Conservation (phyloP, 805 yeast species). For the Schizosaccharomyces pombe region DNA sequence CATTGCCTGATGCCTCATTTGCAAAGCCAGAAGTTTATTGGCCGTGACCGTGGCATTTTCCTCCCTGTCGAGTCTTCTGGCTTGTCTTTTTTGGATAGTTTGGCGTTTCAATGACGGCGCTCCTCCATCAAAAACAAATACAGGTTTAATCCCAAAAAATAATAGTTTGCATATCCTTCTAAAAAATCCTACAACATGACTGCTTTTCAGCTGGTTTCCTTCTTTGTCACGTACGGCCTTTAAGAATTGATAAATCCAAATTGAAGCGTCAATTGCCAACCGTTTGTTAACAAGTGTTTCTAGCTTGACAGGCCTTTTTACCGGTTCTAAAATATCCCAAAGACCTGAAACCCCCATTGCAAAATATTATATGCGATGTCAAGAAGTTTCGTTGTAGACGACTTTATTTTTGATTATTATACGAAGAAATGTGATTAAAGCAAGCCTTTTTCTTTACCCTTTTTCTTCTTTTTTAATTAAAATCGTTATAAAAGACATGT, state of each 20-base stretch:
- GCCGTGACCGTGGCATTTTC: constrained; percentile 58
- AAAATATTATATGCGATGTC: too few relatives aligned
- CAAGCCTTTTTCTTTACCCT: too few relatives aligned
- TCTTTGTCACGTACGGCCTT: constrained; percentile 78
- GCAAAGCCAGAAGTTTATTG: constrained; percentile 45
- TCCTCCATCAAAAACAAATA: constrained; percentile 89
- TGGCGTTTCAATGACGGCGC: constrained; percentile 64
- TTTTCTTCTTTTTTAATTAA: too few relatives aligned
- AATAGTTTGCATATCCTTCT: constrained; percentile 75
- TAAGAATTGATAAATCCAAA: constrained; percentile 91
- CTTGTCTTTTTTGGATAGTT: constrained; percentile 49
- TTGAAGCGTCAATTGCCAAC: constrained; percentile 91
- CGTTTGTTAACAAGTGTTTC: constrained; percentile 59
- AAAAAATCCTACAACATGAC: constrained; percentile 90
- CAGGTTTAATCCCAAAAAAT: constrained; percentile 68
- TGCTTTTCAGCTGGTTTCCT: constrained; percentile 51
- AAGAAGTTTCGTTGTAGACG: too few relatives aligned
- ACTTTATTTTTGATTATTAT: too few relatives aligned
- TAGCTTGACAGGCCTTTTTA: constrained; percentile 71
- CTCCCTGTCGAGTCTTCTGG: constrained; percentile 47
- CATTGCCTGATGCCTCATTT: constrained; percentile 6
- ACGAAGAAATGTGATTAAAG: too few relatives aligned
- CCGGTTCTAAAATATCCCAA: constrained; percentile 79
- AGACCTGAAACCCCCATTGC: constrained; percentile 86
- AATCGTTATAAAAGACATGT: too few relatives aligned